Evolutionary conservation across 202 grass and related monocot species (phyloP).

Genomic region (Zizania palustris): DNA sequence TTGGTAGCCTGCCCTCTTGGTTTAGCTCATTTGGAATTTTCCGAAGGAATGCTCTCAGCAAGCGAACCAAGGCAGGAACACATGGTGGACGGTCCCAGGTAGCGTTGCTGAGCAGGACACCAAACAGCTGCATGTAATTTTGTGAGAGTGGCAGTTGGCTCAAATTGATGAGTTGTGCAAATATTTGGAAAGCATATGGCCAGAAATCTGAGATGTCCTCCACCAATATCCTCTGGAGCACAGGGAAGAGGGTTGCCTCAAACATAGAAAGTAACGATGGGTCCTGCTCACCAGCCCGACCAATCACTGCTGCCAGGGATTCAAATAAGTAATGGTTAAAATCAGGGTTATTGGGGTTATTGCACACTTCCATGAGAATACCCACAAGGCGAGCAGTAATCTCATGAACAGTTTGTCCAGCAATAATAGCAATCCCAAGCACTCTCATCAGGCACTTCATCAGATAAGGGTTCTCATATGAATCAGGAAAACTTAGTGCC

Average conservation of each 20-base stretch:
- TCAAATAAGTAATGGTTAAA: constrained; percentile 98
- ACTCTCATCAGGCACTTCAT: constrained; percentile 98
- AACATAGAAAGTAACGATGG: constrained; percentile 63
- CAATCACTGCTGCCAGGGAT: constrained; percentile 80
- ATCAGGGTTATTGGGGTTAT: constrained; percentile 95
- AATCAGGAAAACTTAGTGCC: constrained; percentile 74
- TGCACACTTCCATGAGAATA: constrained; percentile 77
- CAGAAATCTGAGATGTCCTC: constrained; percentile 97
- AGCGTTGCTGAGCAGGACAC: constrained; percentile 74
- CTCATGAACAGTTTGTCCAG: constrained; percentile 60
- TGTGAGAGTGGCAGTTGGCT: constrained; percentile 76
- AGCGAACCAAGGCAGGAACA: constrained; percentile 83
- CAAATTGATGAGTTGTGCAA: constrained; percentile 85
- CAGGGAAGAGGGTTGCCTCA: constrained; percentile 84
- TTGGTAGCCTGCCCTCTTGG: constrained; percentile 71
- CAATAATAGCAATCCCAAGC: constrained; percentile 65
- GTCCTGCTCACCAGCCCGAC: constrained; percentile 66
- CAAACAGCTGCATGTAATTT: constrained; percentile 90
- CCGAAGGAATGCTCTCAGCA: constrained; percentile 81
- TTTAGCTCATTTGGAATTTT: constrained; percentile 98
- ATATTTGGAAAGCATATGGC: constrained; percentile 95
- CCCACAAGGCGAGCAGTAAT: constrained; percentile 64
- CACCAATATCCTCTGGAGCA: constrained; percentile 89
- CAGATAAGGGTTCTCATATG: constrained; percentile 85
- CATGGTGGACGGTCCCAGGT: constrained; percentile 85